phyloP scores from a whole-genome alignment of 257 asterid species.

The Capsicum pubescens region DNA sequence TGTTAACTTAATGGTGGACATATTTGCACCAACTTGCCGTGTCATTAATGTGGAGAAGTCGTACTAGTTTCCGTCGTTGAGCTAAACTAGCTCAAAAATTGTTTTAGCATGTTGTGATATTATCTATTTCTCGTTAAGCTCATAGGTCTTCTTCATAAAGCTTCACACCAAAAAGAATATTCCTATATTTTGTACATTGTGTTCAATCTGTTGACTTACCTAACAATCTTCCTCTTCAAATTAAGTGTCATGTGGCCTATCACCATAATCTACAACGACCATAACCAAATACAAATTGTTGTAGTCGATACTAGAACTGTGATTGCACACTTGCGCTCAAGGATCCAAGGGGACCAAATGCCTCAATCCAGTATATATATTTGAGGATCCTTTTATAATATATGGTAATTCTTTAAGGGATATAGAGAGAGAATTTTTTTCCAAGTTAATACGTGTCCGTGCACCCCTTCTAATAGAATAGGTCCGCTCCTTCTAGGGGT shows the following conservation, averaged over 20 bases:
- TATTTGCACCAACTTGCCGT: background rate
- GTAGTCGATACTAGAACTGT: too few species aligned
- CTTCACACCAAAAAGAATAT: background rate
- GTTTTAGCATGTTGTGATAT: background rate
- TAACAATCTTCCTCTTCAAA: background rate
- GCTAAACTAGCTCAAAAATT: background rate
- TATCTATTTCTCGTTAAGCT: background rate
- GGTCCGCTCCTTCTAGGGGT: too few species aligned
- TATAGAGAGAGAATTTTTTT: too few species aligned
- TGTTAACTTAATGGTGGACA: slow-evolving; percentile 22
- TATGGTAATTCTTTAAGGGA: too few species aligned
- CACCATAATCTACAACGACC: background rate
- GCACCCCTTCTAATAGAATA: too few species aligned
- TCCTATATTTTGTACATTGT: background rate
- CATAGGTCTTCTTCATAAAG: background rate
- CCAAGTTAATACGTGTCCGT: too few species aligned
- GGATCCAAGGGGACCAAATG: too few species aligned
- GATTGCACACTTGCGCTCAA: too few species aligned
- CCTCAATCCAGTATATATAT: too few species aligned
- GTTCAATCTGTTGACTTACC: background rate
- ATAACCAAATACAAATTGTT: too few species aligned
- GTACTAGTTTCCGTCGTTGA: background rate
- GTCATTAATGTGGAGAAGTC: background rate
- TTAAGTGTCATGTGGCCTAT: background rate
- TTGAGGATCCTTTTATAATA: too few species aligned